Percentiles rank a stretch among this genome's conserved stretches.
Conservation (phyloP, 441 rosid species). For the Erodium chrysanthum region DNA sequence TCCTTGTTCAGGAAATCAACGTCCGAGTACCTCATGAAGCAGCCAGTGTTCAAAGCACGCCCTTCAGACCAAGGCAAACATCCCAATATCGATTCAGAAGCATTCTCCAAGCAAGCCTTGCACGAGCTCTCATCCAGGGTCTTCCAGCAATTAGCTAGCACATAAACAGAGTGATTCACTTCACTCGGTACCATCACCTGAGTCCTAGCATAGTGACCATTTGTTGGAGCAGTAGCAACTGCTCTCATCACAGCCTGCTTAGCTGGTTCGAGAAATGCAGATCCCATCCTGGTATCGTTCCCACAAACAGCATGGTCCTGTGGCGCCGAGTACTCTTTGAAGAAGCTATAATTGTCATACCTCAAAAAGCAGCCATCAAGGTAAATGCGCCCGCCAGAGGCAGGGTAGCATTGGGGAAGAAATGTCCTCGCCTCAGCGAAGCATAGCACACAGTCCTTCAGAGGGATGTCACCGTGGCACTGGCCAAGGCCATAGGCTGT, state of each 20-base stretch:
- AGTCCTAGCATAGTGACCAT: constrained; percentile 41
- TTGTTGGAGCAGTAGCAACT: constrained; percentile 33
- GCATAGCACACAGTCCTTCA: constrained; percentile 70
- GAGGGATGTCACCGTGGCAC: constrained; percentile 77
- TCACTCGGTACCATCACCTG: constrained; percentile 29
- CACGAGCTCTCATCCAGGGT: constrained; percentile 53
- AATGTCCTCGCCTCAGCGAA: constrained; percentile 75
- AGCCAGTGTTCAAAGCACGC: constrained; percentile 69
- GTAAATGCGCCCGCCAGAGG: constrained; percentile 57
- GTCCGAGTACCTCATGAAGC: too few relatives aligned
- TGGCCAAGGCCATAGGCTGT: constrained; percentile 64
- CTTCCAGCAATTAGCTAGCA: constrained; percentile 75
- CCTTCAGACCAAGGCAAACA: constrained; percentile 88
- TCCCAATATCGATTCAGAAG: constrained; percentile 39
- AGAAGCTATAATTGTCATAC: constrained; percentile 68
- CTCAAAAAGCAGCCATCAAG: constrained; percentile 96
- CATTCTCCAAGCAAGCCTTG: constrained; percentile 54
- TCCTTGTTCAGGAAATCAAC: constrained; percentile 67
- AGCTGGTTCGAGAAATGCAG: constrained; percentile 34
- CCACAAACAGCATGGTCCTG: constrained; percentile 55
- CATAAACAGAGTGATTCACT: constrained; percentile 41
- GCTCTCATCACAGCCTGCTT: constrained; percentile 38
- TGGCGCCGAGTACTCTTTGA: constrained; percentile 48
- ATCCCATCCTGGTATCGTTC: constrained; percentile 36
- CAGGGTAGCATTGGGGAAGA: constrained; percentile 81